phyloP scores from a whole-genome alignment of 345 rosid species.

The Zanthoxylum bungeanum region DNA sequence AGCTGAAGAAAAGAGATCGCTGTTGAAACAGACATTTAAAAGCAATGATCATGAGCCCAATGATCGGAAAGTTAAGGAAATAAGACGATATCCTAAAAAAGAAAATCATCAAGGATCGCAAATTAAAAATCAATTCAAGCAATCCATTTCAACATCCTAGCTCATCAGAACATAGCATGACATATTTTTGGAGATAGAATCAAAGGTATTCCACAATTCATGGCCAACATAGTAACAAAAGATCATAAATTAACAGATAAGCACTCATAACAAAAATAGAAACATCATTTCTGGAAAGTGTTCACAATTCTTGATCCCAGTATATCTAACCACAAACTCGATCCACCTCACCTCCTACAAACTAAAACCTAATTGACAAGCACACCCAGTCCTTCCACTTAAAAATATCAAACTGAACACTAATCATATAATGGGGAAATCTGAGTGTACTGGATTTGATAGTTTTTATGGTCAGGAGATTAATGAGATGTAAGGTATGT shows the following conservation, averaged over 20 bases:
- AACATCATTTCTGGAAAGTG: not conserved
- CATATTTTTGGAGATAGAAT: not conserved
- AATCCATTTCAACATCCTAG: not conserved
- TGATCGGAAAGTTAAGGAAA: not conserved
- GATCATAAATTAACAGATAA: not conserved
- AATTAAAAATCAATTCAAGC: not conserved
- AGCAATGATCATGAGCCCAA: slow-evolving; percentile 8
- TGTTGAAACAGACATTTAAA: slow-evolving; percentile 28
- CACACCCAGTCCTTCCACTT: not conserved
- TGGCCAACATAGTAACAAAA: not conserved
- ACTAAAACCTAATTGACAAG: not conserved
- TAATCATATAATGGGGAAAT: too few relatives aligned
- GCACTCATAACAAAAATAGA: not conserved
- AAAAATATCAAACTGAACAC: not conserved
- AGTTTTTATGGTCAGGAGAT: too few relatives aligned
- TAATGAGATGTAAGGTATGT: too few relatives aligned
- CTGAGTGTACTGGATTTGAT: too few relatives aligned
- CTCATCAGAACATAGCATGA: not conserved
- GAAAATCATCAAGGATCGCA: not conserved
- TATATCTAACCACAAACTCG: not conserved
- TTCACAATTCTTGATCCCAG: not conserved
- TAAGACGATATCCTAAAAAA: not conserved
- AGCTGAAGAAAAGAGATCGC: slow-evolving; percentile 83
- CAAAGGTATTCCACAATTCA: not conserved
- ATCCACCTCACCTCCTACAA: not conserved